Conservation (phyloP, 768 basidiomycete species). For the Amanita subjunquillea region DNA sequence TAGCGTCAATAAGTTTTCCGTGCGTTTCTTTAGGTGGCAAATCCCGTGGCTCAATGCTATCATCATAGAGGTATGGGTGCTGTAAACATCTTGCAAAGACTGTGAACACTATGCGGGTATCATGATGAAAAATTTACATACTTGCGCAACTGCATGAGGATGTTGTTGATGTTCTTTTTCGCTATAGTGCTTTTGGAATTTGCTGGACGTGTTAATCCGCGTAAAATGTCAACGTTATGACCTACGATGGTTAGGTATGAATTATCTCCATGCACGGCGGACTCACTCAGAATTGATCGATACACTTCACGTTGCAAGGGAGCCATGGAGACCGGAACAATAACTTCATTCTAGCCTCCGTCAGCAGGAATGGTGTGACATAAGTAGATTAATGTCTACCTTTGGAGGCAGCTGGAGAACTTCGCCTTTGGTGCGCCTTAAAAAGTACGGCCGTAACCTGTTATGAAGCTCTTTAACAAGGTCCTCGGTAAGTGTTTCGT, state of each 20-base stretch:
- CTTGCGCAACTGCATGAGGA: constrained; percentile 86
- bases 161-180: constrained; percentile 64
- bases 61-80: constrained; percentile 81
- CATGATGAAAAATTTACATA: constrained; percentile 22
- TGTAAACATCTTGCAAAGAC: constrained; percentile 58
- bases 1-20: constrained; percentile 71
- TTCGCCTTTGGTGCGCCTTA: constrained; percentile 89
- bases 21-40: constrained; percentile 53
- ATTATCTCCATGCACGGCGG: neutral
- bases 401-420: constrained; percentile 89
- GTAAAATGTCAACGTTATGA: constrained; percentile 60
- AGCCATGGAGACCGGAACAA: constrained; percentile 84
- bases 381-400: constrained; percentile 28
- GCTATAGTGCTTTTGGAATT: constrained; percentile 19
- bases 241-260: constrained; percentile 28
- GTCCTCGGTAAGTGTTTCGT: constrained; percentile 71
- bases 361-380: neutral
- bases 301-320: constrained; percentile 84
- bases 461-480: constrained; percentile 72
- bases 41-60: constrained; percentile 67
- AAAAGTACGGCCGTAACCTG: constrained; percentile 79
- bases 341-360: constrained; percentile 66
- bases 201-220: constrained; percentile 40
- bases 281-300: constrained; percentile 67
- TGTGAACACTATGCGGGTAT: neutral